Evolutionary conservation across 1,284 basidiomycete genomes (phyloP).

Genomic region (Moniliella sp.): DNA sequence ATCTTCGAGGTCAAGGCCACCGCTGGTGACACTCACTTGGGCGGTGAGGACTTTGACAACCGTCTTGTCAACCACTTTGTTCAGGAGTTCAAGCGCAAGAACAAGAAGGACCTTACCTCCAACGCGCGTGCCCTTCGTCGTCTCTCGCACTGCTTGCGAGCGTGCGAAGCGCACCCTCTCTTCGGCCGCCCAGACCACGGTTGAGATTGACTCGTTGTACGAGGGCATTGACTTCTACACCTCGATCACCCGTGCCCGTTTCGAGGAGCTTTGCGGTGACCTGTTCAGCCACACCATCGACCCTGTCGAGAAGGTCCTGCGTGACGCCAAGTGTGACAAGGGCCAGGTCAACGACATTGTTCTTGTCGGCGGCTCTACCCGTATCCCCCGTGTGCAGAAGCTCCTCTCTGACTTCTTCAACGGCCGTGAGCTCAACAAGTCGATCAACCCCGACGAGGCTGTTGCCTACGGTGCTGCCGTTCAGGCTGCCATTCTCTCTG

Average conservation of each 20-base stretch:
- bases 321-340: conserved; percentile 96
- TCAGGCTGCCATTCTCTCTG: conserved; percentile 90
- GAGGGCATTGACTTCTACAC: conserved; percentile 99
- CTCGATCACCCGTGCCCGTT: conserved; percentile 85
- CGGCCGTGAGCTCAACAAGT: conserved; percentile 42
- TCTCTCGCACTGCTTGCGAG: conserved; percentile 82
- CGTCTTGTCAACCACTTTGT: conserved; percentile 36
- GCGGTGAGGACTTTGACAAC: conserved; percentile 98
- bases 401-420: conserved; percentile 97
- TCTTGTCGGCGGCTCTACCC: conserved; percentile 89
- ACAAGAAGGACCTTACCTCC: conserved; percentile 44
- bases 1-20: conserved; percentile 93
- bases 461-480: conserved; percentile 98
- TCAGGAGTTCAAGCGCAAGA: conserved; percentile 46
- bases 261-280: conserved; percentile 93
- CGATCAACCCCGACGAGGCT: conserved; percentile 97
- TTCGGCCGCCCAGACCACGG: conserved; percentile 81
- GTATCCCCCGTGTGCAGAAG: conserved; percentile 94
- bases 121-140: conserved; percentile 79
- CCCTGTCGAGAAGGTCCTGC: conserved; percentile 92
- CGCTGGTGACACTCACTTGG: conserved; percentile 92
- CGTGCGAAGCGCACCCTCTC: conserved; percentile 96
- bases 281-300: conserved; percentile 90
- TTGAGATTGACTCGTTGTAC: conserved; percentile 92
- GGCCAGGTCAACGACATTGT: conserved; percentile 72